phyloP scores from a whole-genome alignment of 1,284 basidiomycete species.

The Boletus mariae region DNA sequence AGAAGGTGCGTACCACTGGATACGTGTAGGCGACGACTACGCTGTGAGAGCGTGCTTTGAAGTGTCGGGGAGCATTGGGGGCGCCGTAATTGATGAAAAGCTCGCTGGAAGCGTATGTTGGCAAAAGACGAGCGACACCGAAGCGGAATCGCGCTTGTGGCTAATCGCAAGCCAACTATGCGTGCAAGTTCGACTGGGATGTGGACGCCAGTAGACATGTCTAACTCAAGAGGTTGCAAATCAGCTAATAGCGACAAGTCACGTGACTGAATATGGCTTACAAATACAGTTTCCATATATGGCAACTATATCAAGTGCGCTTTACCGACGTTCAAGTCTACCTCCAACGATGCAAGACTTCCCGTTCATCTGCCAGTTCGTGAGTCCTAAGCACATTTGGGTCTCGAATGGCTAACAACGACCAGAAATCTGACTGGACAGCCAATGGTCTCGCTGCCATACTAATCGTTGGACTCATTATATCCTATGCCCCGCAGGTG shows the following conservation, averaged over 20 bases:
- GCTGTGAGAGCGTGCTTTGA: neutral
- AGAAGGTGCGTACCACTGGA: slow-evolving; percentile 16
- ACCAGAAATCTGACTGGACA: slow-evolving; percentile 71
- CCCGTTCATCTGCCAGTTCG: slow-evolving; percentile 14
- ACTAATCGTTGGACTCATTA: slow-evolving; percentile 76
- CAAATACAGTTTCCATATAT: neutral
- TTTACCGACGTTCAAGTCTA: neutral
- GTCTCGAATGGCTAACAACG: neutral
- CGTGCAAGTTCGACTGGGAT: slow-evolving; percentile 16
- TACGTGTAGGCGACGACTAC: slow-evolving; percentile 15
- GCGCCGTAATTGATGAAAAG: slow-evolving; percentile 8
- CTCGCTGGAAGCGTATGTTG: neutral
- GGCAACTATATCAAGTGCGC: neutral
- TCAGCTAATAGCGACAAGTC: neutral
- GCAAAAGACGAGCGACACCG: neutral
- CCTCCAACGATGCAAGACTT: slow-evolving; percentile 7
- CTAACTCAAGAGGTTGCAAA: neutral
- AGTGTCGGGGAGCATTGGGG: neutral
- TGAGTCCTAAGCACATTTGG: slow-evolving; percentile 5
- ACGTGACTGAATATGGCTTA: neutral
- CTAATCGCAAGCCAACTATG: slow-evolving; percentile 10
- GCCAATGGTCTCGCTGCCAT: slow-evolving; percentile 69
- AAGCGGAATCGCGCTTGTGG: neutral
- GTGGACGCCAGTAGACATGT: slow-evolving; percentile 8
- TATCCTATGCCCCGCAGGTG: slow-evolving; percentile 90